These are phyloP conservation scores for Puccinia coronata DNA, from an alignment of 1,284 basidiomycete species.

Conservation along the genomic window DNA sequence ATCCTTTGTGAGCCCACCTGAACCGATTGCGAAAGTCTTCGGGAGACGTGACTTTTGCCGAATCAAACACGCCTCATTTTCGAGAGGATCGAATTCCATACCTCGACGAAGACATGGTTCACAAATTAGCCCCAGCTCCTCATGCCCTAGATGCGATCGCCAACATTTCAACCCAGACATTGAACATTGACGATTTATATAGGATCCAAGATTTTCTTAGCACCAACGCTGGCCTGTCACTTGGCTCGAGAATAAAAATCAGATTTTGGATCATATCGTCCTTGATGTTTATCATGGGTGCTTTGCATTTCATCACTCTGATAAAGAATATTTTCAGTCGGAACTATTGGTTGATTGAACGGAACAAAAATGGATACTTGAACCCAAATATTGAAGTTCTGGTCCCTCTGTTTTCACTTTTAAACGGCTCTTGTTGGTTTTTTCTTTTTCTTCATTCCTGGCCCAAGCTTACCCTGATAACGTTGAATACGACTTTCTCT, in stretches of 20 bases:
- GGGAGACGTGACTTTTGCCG: too few species aligned
- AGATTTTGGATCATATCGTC: slow-evolving; percentile 13
- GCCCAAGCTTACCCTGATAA: background rate
- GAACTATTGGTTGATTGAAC: slow-evolving; percentile 12
- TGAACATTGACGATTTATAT: background rate
- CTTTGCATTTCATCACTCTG: slow-evolving; percentile 6
- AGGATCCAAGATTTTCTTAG: background rate
- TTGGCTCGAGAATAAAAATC: background rate
- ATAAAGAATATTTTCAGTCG: slow-evolving; percentile 5
- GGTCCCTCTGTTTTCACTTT: slow-evolving; percentile 16
- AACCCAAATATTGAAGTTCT: slow-evolving; percentile 5
- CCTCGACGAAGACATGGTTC: background rate
- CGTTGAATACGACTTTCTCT: background rate
- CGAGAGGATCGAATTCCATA: too few species aligned
- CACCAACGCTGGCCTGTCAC: background rate
- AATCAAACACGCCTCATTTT: too few species aligned
- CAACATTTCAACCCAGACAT: background rate
- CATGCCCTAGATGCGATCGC: background rate
- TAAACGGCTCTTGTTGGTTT: slow-evolving; percentile 14
- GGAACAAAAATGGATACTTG: slow-evolving; percentile 9
- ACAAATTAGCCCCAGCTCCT: background rate
- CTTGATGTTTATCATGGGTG: background rate
- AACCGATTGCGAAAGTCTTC: too few species aligned
- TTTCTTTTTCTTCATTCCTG: background rate
- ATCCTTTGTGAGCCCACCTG: too few species aligned